A percentile compares a stretch with the other conserved stretches of the same genome.
Conservation (phyloP, 1,139 yeast genomes). For the Geotrichum aggregatum region DNA sequence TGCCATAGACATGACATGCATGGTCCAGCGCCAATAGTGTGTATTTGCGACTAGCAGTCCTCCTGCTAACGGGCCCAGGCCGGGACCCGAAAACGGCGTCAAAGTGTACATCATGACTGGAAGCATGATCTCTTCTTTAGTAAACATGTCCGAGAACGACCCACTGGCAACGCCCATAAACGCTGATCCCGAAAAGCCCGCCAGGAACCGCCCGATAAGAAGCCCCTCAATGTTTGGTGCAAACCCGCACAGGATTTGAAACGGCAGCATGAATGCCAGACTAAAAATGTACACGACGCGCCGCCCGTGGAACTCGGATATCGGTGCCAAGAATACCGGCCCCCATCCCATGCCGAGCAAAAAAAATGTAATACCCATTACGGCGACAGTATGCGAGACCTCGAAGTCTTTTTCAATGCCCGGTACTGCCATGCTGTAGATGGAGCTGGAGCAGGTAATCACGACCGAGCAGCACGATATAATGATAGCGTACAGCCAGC, state of each 20-base stretch:
- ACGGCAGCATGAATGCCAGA: slow-evolving; percentile 52
- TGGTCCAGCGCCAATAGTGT: slow-evolving; percentile 53
- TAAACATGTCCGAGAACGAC: slow-evolving; percentile 61
- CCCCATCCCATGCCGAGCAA: slow-evolving; percentile 67
- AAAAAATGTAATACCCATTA: slow-evolving; percentile 61
- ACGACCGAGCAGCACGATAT: slow-evolving; percentile 47
- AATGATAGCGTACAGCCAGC: slow-evolving; percentile 53
- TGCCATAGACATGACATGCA: slow-evolving; percentile 63
- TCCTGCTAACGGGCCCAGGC: slow-evolving; percentile 64
- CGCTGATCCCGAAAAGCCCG: slow-evolving; percentile 66
- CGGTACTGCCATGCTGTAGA: slow-evolving; percentile 53
- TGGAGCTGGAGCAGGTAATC: slow-evolving; percentile 52
- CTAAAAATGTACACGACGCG: slow-evolving; percentile 60
- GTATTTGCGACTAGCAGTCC: slow-evolving; percentile 57
- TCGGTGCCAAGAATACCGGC: slow-evolving; percentile 67
- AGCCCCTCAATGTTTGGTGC: slow-evolving; percentile 60
- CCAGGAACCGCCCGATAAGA: slow-evolving; percentile 60
- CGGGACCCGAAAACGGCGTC: slow-evolving; percentile 73
- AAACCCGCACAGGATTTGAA: slow-evolving; percentile 64
- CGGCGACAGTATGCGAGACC: slow-evolving; percentile 56
- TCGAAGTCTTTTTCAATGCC: slow-evolving; percentile 48
- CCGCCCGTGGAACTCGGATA: slow-evolving; percentile 71
- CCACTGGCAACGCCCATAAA: slow-evolving; percentile 78
- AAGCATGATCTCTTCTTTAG: slow-evolving; percentile 54
- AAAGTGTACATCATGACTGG: slow-evolving; percentile 71